Base-by-base conservation (phyloP, 2,329 filamentous ascomycete species). In the Talaromyces amestolkiae region DNA sequence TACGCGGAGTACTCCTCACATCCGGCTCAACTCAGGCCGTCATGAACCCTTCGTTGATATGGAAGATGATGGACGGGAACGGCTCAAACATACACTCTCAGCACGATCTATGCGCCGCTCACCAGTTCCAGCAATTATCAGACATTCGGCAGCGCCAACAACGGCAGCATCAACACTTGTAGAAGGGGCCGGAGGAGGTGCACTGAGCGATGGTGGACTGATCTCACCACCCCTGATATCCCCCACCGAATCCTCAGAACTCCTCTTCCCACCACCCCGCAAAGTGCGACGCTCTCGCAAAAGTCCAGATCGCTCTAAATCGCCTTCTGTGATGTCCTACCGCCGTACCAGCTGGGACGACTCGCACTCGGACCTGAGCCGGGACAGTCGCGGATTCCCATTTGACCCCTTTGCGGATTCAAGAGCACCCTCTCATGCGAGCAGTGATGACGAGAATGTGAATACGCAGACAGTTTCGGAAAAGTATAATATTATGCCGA, bases 381-480 rank as follows among this genome's bases (percentile, higher is more conserved):
- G 82, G 68, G 83, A 86, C 70, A 85, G 83, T 68, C 79, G 83
- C 71, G 72, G 72, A 2, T 78, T 80, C 75, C 69, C 80, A 71
- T 61, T 83, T 76, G 67, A 87, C 82, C 86, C 86, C 0, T 89
- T 87, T 69, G 84, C 86, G 66, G 86, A 89, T 68, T 87, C 85
- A 4, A 79, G 83, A 69, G 81, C 84, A 13, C 84, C 84, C 2
- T 89, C 87, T 59, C 79, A 85, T 67, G 81, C 84, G 22, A 86
- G 83, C n/a, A 89, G 86, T 71, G 86, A 90, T 54, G 87, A 89
- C 31, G 85, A 88, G 22, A 81, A 83, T 71, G 78, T 90, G 62
- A 91, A 90, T 71, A 91, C 88, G 0, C 88, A 91, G 77, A 91
- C 89, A 1, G 89, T 91, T 3, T 87, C 87, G 17, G 87, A 90